Percentiles rank a stretch among this genome's conserved stretches.
Evolutionary conservation across 805 yeast species (phyloP).

Genomic region (Yarrowia hollandica): DNA sequence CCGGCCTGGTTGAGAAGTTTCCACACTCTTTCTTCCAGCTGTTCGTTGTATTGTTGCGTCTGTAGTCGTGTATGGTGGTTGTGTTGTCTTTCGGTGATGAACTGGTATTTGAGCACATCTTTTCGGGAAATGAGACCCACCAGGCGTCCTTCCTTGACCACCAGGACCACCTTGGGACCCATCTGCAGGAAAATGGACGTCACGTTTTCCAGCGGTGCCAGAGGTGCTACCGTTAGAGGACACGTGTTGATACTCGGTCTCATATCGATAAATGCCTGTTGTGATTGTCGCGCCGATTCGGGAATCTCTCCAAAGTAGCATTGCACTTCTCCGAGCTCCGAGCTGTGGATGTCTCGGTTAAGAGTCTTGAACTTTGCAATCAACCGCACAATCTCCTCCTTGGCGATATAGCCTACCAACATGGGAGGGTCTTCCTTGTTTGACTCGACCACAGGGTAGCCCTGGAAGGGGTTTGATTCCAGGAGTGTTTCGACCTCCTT

Average conservation of each 20-base stretch:
- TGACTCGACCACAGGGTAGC: constrained; percentile 45
- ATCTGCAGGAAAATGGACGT: constrained; percentile 69
- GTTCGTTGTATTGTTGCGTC: constrained; percentile 26
- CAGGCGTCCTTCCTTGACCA: constrained; percentile 58
- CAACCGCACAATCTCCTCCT: constrained; percentile 36
- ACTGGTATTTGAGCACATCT: constrained; percentile 62
- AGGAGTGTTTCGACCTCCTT: constrained; percentile 35
- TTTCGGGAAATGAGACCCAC: constrained; percentile 83
- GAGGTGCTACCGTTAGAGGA: constrained; percentile 59
- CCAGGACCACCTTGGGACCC: constrained; percentile 75
- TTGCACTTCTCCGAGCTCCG: constrained; percentile 1
- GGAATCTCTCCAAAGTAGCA: constrained; percentile 29
- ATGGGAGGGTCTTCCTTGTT: constrained; percentile 9
- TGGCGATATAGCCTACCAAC: constrained; percentile 42
- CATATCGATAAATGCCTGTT: constrained; percentile 25
- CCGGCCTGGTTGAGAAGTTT: constrained; percentile 19
- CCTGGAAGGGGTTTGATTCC: constrained; percentile 34
- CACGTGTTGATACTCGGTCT: constrained; percentile 43
- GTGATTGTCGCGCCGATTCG: not conserved
- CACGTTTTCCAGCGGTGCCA: constrained; percentile 59
- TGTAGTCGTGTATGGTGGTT: constrained; percentile 21
- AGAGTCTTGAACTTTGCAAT: constrained; percentile 29
- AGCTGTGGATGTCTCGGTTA: not conserved
- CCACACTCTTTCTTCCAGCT: constrained; percentile 23
- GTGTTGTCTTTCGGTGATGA: constrained; percentile 28